Base-by-base conservation (phyloP, 257 asterid genomes). In the Ballota nigra region DNA sequence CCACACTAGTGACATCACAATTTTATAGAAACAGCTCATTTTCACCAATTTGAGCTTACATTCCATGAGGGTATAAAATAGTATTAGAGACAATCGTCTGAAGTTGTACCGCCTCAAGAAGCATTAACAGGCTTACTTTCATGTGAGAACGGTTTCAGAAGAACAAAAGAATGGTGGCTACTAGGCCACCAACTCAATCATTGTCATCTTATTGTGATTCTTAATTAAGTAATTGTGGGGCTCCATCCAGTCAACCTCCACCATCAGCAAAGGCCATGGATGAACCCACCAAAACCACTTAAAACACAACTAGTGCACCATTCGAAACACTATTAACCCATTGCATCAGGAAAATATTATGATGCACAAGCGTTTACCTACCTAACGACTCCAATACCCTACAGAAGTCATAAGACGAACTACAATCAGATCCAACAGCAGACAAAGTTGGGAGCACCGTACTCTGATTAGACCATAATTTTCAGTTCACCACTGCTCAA, bases 311-410 rank as follows among this genome's bases (percentile, higher is more conserved):
- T 60, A 5, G 45, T 7, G 2, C 51, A 40, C 6, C 61, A 19
- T 28, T 8, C 11, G 18, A 36, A 36, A 26, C 9, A 53, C 18
- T n/a, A 72, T 31, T 66, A 4, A 29, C 29, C 63, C 49, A 41
- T 41, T 38, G 23, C 67, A 65, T 23, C 59, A 64, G 66, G 20
- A 40, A 20, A 62, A 41, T 13, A 56, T 24, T 45, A 41, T 74
- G 29, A 57, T 41, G 36, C 45, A 15, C 41, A 31, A 57, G 10
- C n/a, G 18, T 41, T 41, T 38, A 38, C 68, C 45, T 15, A 19
- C 57, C 59, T 56, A 69, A 38, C 0, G 10, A 40, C 34, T 19
- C 26, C 10, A n/a, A 16, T 15, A 47, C 22, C 23, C 20, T 47
- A 45, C 53, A 45, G 9, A 24, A 58, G 13, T 13, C 75, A 26